Base-by-base conservation (phyloP, 139 green algal genomes). In the Gonium pectorale region DNA sequence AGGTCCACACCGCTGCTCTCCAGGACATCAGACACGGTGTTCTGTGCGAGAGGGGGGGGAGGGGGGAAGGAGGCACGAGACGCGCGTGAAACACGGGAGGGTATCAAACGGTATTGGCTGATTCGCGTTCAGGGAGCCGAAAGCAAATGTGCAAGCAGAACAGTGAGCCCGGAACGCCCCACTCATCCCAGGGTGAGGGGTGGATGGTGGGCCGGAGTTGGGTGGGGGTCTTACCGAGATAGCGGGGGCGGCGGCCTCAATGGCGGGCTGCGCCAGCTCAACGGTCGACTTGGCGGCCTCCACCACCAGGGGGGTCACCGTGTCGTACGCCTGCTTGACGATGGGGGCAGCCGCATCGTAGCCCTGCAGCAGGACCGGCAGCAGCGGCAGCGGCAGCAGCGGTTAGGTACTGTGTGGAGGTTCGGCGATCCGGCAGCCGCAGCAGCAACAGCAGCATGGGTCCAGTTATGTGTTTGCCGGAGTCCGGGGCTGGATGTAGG, bases 311-410 rank as follows among this genome's bases (percentile, higher is more conserved):
- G 93, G 93, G 24, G 88, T 38, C 1, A 88, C 90, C 4, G 80
- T 71, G 5, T 93, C 87, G 5, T 86, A 52, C 9, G 84, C 92
- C 67, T 93, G 77, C 79, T 94, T 86, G 63, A 95, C 86, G 5
- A 92, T 87, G 17, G 95, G 95, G 3, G 92, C 87, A 26, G 92
- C 92, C 60, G 89, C 72, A 29, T 93, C 89, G 59, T 93, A 93
- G 40, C 90, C 89, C 92, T 93, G 86, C 33, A 73, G 17, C 0
- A 31, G 71, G 29, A 26, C 13, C 13, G 49, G 22, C 0, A 56
- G 67, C 40, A 59, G 67, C 13, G 38, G 15, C 0, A 38, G 40
- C 40, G 17, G 38, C 38, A 31, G 40, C n/a, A 54, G 67, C 11
- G 27, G 13, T 31, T 21, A 15, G 17, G 40, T n/a, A 41, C 67